Conservation (phyloP, 495 filamentous ascomycete species). For the Aspergillus egyptiacus region DNA sequence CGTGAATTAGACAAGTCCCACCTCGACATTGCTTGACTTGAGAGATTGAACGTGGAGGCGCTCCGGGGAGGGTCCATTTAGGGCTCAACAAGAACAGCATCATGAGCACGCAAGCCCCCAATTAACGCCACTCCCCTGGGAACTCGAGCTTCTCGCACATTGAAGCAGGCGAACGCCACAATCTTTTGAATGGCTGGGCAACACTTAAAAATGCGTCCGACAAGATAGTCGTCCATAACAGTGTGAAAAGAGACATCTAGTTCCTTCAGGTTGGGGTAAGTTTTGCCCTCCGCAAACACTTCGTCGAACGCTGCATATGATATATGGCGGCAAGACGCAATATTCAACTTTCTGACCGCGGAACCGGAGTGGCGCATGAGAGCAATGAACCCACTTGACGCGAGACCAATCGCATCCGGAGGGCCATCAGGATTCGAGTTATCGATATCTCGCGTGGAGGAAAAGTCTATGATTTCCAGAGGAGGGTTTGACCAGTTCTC, state of each 20-base stretch:
- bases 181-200: slow-evolving; percentile 69
- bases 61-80: background rate
- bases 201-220: slow-evolving; percentile 64
- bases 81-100: slow-evolving; percentile 50
- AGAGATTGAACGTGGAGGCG: no score
- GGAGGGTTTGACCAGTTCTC: slow-evolving; percentile 64
- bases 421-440: slow-evolving; percentile 58
- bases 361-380: slow-evolving; percentile 79
- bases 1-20: background rate
- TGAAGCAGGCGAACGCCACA: slow-evolving; percentile 81
- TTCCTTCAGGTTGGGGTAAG: slow-evolving; percentile 59
- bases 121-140: slow-evolving; percentile 71
- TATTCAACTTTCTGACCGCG: slow-evolving; percentile 56
- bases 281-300: slow-evolving; percentile 55
- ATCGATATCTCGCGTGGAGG: slow-evolving; percentile 68
- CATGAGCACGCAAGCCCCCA: slow-evolving; percentile 65
- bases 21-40: no score
- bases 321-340: slow-evolving; percentile 77
- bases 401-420: slow-evolving; percentile 57
- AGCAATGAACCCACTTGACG: slow-evolving; percentile 63
- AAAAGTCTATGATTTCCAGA: slow-evolving; percentile 63
- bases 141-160: slow-evolving; percentile 60
- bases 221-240: slow-evolving; percentile 65
- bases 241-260: slow-evolving; percentile 77
- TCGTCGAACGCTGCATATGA: slow-evolving; percentile 58